A percentile compares a stretch with the other conserved stretches of the same genome.
Conservation (phyloP, 768 basidiomycete species). For the Agrocybe chaxingu region DNA sequence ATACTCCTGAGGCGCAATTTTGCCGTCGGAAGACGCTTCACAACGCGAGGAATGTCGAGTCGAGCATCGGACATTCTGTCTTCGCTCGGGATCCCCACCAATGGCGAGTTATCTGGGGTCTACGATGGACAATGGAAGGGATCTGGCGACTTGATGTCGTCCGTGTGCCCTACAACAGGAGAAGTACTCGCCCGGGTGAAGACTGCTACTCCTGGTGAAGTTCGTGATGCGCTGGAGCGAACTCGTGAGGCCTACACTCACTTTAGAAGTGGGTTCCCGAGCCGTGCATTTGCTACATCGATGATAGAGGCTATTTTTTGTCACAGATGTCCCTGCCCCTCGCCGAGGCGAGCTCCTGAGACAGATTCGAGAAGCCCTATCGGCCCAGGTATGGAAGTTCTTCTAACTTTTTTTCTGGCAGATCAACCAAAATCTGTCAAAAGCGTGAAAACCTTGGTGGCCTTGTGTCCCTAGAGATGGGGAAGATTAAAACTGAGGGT, state of each 20-base stretch:
- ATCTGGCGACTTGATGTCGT: constrained; percentile 65
- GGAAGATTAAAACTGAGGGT: constrained; percentile 89
- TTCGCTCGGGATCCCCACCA: constrained; percentile 56
- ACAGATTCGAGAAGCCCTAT: constrained; percentile 81
- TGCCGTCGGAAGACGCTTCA: constrained; percentile 14
- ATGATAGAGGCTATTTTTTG: background rate
- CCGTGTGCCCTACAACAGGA: constrained; percentile 83
- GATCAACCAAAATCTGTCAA: constrained; percentile 4
- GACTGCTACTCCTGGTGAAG: constrained; percentile 71
- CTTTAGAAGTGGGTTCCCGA: constrained; percentile 50
- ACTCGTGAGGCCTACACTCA: constrained; percentile 69
- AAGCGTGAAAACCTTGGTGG: constrained; percentile 79
- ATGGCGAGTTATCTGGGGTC: constrained; percentile 65
- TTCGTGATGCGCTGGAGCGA: constrained; percentile 63
- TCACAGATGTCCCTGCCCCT: constrained; percentile 70
- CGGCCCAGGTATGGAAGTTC: constrained; percentile 55
- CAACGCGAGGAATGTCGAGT: constrained; percentile 54
- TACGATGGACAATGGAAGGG: constrained; percentile 85
- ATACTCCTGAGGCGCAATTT: constrained; percentile 13
- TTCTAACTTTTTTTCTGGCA: constrained; percentile 1
- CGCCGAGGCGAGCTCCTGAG: constrained; percentile 84
- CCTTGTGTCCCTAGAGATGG: constrained; percentile 85
- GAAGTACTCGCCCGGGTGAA: constrained; percentile 76
- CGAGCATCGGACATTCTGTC: constrained; percentile 69
- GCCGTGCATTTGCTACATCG: background rate